Conservation (phyloP, 441 rosid species). For the Brassica balearica region DNA sequence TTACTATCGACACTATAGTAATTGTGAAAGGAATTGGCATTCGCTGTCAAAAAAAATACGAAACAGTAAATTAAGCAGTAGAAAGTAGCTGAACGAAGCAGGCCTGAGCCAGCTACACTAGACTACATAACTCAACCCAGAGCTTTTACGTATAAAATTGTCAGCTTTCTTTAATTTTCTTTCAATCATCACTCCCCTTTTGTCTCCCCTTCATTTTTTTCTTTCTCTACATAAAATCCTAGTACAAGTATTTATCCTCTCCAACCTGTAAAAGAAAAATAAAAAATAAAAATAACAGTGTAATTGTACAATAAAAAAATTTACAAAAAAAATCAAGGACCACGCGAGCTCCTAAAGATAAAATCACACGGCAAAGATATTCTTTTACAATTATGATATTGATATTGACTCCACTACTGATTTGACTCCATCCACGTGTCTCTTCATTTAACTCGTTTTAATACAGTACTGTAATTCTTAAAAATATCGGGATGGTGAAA, state of each 20-base stretch:
- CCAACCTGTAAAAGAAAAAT: slow-evolving; percentile 1
- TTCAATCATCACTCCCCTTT: slow-evolving; percentile 36
- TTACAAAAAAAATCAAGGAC: slow-evolving; percentile 14
- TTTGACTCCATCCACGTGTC: slow-evolving; percentile 33
- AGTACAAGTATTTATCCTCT: slow-evolving; percentile 35
- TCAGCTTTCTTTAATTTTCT: slow-evolving; percentile 41
- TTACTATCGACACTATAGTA: neutral
- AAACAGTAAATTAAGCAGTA: slow-evolving; percentile 33
- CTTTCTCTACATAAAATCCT: slow-evolving; percentile 19
- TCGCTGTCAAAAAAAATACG: slow-evolving; percentile 32
- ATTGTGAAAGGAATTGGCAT: slow-evolving; percentile 22
- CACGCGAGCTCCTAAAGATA: slow-evolving; percentile 31
- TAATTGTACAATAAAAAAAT: neutral
- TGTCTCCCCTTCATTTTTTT: slow-evolving; percentile 34
- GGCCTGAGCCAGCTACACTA: slow-evolving; percentile 35
- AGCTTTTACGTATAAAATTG: slow-evolving; percentile 39
- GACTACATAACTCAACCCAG: slow-evolving; percentile 35
- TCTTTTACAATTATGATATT: slow-evolving; percentile 38
- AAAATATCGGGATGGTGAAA: slow-evolving; percentile 6
- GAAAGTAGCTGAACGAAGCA: slow-evolving; percentile 35
- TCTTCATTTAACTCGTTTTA: slow-evolving; percentile 3
- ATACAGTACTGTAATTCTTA: neutral
- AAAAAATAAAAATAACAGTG: neutral
- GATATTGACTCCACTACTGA: slow-evolving; percentile 43
- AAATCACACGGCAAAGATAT: slow-evolving; percentile 51